These are phyloP conservation scores for Schoenoplectus tabernaemontani DNA, from an alignment of 202 grass and related monocot species.

Conservation along the genomic window DNA sequence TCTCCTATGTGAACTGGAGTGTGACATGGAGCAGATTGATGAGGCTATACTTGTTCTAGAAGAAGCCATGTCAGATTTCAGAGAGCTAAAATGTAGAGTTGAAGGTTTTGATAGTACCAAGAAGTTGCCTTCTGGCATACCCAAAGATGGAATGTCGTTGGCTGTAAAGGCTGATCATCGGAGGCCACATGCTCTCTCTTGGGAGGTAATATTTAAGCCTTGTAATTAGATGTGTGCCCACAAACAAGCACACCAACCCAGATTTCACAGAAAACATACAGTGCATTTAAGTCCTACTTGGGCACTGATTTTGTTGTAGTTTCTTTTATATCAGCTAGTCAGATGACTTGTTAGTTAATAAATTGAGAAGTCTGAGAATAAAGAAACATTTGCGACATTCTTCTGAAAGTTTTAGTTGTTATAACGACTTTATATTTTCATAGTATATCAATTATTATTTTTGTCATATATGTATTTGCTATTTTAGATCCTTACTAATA, in stretches of 20 bases:
- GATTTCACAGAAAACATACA: background rate
- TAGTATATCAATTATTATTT: background rate
- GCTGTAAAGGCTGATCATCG: constrained; percentile 78
- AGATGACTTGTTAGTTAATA: background rate
- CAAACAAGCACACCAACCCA: background rate
- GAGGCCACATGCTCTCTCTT: constrained; percentile 89
- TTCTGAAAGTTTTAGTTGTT: background rate
- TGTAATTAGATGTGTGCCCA: background rate
- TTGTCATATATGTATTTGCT: background rate
- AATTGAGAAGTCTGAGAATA: background rate
- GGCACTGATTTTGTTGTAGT: background rate
- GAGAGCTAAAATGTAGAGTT: constrained; percentile 78
- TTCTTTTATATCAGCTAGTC: background rate
- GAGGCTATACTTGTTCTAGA: constrained; percentile 94
- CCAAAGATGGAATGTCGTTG: constrained; percentile 61
- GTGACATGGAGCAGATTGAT: constrained; percentile 99
- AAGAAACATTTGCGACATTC: background rate
- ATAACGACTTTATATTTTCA: constrained; percentile 13
- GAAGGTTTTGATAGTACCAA: constrained; percentile 93
- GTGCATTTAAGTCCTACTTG: background rate
- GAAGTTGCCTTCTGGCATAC: constrained; percentile 37
- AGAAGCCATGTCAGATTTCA: constrained; percentile 93
- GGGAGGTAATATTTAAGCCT: constrained; percentile 50
- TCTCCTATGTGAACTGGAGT: constrained; percentile 96
- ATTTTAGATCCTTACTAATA: background rate